Base-by-base conservation (phyloP, 2,329 filamentous ascomycete species). In the Stagonosporopsis cucurbitacearum region DNA sequence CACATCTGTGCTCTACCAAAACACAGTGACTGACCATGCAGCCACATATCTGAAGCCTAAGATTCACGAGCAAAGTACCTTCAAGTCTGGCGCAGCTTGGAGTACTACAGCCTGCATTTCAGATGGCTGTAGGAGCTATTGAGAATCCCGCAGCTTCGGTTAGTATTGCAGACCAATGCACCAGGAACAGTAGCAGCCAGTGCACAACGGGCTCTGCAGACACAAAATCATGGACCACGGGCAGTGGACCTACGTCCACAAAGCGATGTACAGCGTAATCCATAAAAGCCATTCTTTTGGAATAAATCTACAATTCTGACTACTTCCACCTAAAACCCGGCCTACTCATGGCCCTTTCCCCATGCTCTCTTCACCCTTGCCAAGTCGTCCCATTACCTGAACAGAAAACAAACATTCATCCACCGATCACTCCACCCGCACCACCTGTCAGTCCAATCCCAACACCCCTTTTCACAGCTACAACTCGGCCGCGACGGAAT, bases 61-160 rank as follows among this genome's bases (percentile, higher is more conserved):
- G 26, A 30, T 11, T 30, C 26, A 30, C 26, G 5, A 30, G 5
- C 12, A 9, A 9, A 26, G 25, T 9, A 26, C 25, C 9, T 9
- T 33, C 35, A 48, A 9, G 57, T 62, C 17, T 55, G 58, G 6
- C 55, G 60, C 19, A 41, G 50, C 19, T 23, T 60, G 9, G 39
- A 12, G 1, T 50, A 49, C 50, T 41, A 28, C 35, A 47, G 49
- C 12, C 45, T 64, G 17, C 62, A 6, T 67, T 67, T 50, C 64
- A 67, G 51, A 62, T 64, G 54, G 49, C 33, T 11, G 52, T 26
- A 12, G 5, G 12, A 17, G 39, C 23, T 42, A 23, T 23, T 17
- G 22, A 12, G 32, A 35, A 35, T 19, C 17, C n/a, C n/a, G 30
- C 40, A 13, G 25, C 23, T 9, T 12, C 39, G 6, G 23, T 23